phyloP scores from a whole-genome alignment of 2,329 filamentous ascomycete species.

The Neofusicoccum ribis region DNA sequence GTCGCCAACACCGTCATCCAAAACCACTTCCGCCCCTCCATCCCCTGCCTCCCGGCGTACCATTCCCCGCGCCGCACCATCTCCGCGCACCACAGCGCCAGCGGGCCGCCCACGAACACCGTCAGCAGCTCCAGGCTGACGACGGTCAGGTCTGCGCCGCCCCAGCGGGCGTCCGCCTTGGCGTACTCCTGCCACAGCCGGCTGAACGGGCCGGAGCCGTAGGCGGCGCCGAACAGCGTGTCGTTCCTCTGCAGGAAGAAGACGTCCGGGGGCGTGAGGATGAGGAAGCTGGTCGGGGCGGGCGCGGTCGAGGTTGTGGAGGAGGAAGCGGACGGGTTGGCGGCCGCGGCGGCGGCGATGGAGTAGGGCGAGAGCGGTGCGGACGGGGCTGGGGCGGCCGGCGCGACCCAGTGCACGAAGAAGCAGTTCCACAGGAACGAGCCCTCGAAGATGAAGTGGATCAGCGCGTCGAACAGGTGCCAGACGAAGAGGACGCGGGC shows the following conservation, averaged over 20 bases:
- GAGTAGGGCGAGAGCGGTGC: slow-evolving; percentile 5
- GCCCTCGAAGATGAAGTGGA: slow-evolving; percentile 88
- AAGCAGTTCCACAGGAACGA: slow-evolving; percentile 94
- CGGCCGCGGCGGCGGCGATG: slow-evolving; percentile 28
- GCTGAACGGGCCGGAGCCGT: slow-evolving; percentile 55
- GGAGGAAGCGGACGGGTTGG: background rate
- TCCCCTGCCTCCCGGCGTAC: slow-evolving; percentile 30
- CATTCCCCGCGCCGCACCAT: slow-evolving; percentile 43
- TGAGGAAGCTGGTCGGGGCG: slow-evolving; percentile 28
- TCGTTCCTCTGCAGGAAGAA: slow-evolving; percentile 57
- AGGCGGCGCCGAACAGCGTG: slow-evolving; percentile 60
- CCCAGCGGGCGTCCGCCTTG: slow-evolving; percentile 64
- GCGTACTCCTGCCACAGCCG: slow-evolving; percentile 67
- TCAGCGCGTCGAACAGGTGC: slow-evolving; percentile 90
- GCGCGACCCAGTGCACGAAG: slow-evolving; percentile 61
- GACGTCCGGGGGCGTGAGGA: slow-evolving; percentile 48
- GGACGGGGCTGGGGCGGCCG: slow-evolving; percentile 26
- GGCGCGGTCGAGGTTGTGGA: background rate
- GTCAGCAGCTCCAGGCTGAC: slow-evolving; percentile 63
- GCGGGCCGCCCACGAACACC: slow-evolving; percentile 59
- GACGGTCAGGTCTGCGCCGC: slow-evolving; percentile 58
- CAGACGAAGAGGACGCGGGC: slow-evolving; percentile 84
- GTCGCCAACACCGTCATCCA: slow-evolving; percentile 60
- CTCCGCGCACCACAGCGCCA: slow-evolving; percentile 60
- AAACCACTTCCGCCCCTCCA: slow-evolving; percentile 45